Base-by-base conservation (phyloP, 768 basidiomycete species). In the Macrolepiota fuliginosa region DNA sequence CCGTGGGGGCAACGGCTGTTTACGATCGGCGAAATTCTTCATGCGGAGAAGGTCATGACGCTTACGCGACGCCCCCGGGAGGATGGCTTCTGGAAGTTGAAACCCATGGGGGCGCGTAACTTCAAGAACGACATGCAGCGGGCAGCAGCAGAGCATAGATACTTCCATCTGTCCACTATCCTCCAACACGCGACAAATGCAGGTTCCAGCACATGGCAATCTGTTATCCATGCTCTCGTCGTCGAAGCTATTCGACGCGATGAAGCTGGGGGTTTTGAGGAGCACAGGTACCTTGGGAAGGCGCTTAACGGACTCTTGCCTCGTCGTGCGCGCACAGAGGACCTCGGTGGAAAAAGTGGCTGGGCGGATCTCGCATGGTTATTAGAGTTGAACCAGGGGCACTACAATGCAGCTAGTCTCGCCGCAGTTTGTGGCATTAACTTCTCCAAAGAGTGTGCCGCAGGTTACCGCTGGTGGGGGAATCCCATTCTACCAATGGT, bases 331-430 rank as follows among this genome's bases (percentile, higher is more conserved):
- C 52, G 29, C 2, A 4, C 25, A 4, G 52, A 53, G n/a, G 52
- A 53, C 19, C 32, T 53, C 35, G 12, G 15, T 0, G 52, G 52
- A 17, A 19, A 53, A 22, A 32, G 36, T 53, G 52, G 52, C 10
- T 53, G 52, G 52, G 52, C 52, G 7, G 52, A 53, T 10, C 29
- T 53, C 17, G 52, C 52, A 10, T 53, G 52, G 52, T 36, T 53
- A 17, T 22, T 53, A 22, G 52, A 53, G 32, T 22, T 53, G n/a
- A 53, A 53, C 9, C 35, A 53, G 13, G 52, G 35, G 3, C 36
- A 37, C 25, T 53, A 53, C 27, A 53, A 53, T 22, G 52, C 52
- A 2, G 52, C 52, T 2, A 37, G 29, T 9, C 52, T 53, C 12
- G 52, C 52, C 27, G 52, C 52, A 5, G 17, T 53, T 17, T 53